Conservation (phyloP, 257 asterid genomes). For the Coffea canephora region DNA sequence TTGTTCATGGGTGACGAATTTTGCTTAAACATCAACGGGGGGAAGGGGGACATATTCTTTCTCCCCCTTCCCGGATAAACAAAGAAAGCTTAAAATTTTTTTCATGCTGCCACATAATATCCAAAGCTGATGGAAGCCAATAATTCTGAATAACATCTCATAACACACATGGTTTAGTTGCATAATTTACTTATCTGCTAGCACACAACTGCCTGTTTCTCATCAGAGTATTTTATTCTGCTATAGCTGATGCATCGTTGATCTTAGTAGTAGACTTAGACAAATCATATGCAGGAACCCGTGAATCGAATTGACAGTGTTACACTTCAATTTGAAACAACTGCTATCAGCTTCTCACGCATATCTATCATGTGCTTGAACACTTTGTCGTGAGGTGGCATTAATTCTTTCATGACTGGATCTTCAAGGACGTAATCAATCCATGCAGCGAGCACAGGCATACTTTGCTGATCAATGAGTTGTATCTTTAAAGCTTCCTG, state of each 20-base stretch:
- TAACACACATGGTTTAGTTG: not conserved
- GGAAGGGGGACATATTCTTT: no score
- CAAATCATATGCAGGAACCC: not conserved
- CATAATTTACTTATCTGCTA: not conserved
- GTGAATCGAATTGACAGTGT: not conserved
- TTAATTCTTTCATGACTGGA: slow-evolving; percentile 26
- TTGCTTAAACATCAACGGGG: no score
- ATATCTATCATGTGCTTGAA: slow-evolving; percentile 24
- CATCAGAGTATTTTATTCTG: not conserved
- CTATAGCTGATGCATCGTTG: not conserved
- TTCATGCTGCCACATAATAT: no score
- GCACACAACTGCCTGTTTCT: not conserved
- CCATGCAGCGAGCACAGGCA: slow-evolving; percentile 32
- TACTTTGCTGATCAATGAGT: slow-evolving; percentile 28
- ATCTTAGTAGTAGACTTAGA: not conserved
- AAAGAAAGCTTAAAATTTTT: no score
- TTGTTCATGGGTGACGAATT: no score
- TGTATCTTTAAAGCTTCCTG: slow-evolving; percentile 19
- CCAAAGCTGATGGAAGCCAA: not conserved
- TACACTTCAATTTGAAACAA: slow-evolving; percentile 17
- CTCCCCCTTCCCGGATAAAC: no score
- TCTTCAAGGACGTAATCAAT: slow-evolving; percentile 25
- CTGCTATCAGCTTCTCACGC: slow-evolving; percentile 21
- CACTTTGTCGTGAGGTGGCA: slow-evolving; percentile 21
- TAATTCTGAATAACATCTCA: not conserved